Conservation (phyloP, 1,139 yeast species). For the Candida sojae region DNA sequence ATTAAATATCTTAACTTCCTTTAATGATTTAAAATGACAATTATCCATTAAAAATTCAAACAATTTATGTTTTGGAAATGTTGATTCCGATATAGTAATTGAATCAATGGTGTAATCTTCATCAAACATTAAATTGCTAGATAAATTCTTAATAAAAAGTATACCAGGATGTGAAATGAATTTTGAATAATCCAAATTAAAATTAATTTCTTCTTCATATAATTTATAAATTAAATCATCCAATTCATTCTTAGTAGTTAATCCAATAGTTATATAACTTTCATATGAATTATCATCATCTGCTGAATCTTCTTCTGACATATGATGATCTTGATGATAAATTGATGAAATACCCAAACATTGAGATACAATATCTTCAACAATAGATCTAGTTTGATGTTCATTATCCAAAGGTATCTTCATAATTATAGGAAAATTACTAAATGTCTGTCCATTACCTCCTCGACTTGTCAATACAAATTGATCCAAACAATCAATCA, state of each 20-base stretch:
- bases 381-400: not conserved
- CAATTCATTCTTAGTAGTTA: constrained; percentile 11
- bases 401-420: constrained; percentile 5
- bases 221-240: constrained; percentile 14
- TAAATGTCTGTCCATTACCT: constrained; percentile 7
- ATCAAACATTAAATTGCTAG: constrained; percentile 16
- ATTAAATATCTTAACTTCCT: constrained; percentile 31
- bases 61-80: constrained; percentile 16
- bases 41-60: constrained; percentile 26
- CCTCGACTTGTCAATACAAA: constrained; percentile 10
- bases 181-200: constrained; percentile 31
- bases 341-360: constrained; percentile 6
- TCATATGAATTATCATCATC: not conserved
- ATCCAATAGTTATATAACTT: constrained; percentile 10
- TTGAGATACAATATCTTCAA: constrained; percentile 6
- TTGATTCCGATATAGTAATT: constrained; percentile 7
- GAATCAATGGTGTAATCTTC: constrained; percentile 4
- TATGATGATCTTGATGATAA: constrained; percentile 3
- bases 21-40: constrained; percentile 28
- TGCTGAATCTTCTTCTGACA: not conserved
- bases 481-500: constrained; percentile 12
- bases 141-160: constrained; percentile 54
- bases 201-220: constrained; percentile 8
- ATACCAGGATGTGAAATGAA: constrained; percentile 68
- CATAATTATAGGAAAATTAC: constrained; percentile 14